These are phyloP conservation scores for Anthracocystis setariae DNA, from an alignment of 1,284 basidiomycete genomes.

Conservation along the genomic window DNA sequence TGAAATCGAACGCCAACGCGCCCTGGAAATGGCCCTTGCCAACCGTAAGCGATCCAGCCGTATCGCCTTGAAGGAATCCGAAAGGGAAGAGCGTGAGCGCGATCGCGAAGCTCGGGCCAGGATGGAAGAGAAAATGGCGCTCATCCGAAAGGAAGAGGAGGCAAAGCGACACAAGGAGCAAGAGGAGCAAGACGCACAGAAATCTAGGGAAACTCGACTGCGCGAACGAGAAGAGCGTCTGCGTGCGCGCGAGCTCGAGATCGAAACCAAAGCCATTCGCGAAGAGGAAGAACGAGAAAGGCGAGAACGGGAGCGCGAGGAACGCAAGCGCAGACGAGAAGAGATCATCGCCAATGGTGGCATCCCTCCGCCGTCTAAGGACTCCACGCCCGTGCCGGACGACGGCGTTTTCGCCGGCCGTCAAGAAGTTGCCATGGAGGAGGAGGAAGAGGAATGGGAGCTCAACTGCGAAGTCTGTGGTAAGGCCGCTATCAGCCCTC, in stretches of 20 bases:
- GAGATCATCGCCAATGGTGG: slow-evolving; percentile 71
- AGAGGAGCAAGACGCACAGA: slow-evolving; percentile 69
- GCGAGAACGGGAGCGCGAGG: slow-evolving; percentile 52
- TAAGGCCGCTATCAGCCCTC: slow-evolving; percentile 74
- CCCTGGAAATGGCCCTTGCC: slow-evolving; percentile 75
- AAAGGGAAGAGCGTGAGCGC: slow-evolving; percentile 72
- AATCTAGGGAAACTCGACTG: slow-evolving; percentile 68
- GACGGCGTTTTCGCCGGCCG: slow-evolving; percentile 7
- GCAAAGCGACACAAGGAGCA: slow-evolving; percentile 72
- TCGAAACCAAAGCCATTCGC: slow-evolving; percentile 48
- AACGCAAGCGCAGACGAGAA: slow-evolving; percentile 75
- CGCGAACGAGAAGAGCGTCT: slow-evolving; percentile 69
- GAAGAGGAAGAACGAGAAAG: slow-evolving; percentile 58
- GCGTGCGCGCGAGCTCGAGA: slow-evolving; percentile 66
- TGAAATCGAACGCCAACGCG: slow-evolving; percentile 70
- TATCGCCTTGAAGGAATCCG: slow-evolving; percentile 74
- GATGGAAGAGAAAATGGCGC: slow-evolving; percentile 70
- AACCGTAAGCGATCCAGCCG: slow-evolving; percentile 85
- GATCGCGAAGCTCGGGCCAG: slow-evolving; percentile 68
- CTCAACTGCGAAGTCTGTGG: slow-evolving; percentile 84
- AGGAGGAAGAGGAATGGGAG: slow-evolving; percentile 77
- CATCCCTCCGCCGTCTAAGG: slow-evolving; percentile 37
- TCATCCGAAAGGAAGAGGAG: slow-evolving; percentile 71
- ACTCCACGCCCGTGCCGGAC: slow-evolving; percentile 33
- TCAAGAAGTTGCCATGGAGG: slow-evolving; percentile 5